These are phyloP conservation scores for Phytopythium mirpurense DNA, from an alignment of 352 stramenopile genomes.

Conservation along the genomic window DNA sequence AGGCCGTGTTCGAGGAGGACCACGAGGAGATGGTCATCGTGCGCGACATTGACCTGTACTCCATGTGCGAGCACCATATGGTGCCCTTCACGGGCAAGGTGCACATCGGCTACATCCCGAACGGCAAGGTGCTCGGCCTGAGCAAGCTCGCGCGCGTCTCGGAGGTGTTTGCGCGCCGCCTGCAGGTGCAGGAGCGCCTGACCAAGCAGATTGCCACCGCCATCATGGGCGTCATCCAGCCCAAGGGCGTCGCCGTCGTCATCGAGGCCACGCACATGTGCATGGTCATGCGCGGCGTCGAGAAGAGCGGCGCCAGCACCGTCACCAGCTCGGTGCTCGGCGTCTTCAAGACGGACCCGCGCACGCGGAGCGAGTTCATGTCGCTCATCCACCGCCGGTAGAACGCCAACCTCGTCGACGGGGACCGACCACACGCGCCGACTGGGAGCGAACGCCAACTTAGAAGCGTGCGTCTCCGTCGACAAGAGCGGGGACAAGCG, in stretches of 20 bases:
- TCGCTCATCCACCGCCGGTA: conserved; percentile 81
- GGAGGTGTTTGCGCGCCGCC: conserved; percentile 94
- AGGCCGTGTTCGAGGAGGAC: conserved; percentile 97
- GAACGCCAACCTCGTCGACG: too few species aligned
- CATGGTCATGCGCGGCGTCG: conserved; percentile 99
- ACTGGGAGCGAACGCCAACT: too few species aligned
- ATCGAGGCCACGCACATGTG: conserved; percentile 99
- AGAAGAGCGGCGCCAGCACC: conserved; percentile 96
- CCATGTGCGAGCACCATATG: conserved; percentile 99
- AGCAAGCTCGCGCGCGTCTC: conserved; percentile 98
- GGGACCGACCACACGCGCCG: too few species aligned
- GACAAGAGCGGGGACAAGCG: neutral
- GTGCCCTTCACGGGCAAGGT: conserved; percentile 98
- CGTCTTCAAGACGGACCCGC: conserved; percentile 94
- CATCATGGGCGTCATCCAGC: conserved; percentile 95
- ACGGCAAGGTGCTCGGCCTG: conserved; percentile 95
- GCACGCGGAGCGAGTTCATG: conserved; percentile 87
- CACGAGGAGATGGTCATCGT: conserved; percentile 99
- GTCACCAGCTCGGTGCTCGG: conserved; percentile 96
- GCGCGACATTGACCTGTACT: conserved; percentile 98
- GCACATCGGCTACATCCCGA: conserved; percentile 94
- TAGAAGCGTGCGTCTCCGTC: neutral
- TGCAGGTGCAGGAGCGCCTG: conserved; percentile 99
- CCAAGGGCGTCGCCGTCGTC: conserved; percentile 97
- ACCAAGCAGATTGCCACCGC: conserved; percentile 98